Base-by-base conservation (phyloP, 1,139 yeast genomes). In the Williopsis jadinii region DNA sequence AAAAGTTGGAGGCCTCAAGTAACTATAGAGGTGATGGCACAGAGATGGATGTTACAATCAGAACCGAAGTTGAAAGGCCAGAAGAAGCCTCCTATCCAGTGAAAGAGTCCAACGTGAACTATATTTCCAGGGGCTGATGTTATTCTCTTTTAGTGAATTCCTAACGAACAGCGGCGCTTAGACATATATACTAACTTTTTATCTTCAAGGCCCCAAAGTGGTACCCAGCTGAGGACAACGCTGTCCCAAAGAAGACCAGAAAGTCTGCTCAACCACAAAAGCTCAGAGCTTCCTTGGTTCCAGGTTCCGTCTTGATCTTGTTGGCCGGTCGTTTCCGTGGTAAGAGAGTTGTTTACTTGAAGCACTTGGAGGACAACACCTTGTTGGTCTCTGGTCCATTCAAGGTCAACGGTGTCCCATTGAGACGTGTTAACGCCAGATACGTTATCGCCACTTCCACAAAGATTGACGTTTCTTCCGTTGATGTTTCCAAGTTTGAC, bases 281-380 rank as follows among this genome's bases (percentile, higher is more conserved):
- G 76, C 81, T 92, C 73, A 92, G 97, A 74, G 80, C 95, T 66
- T 85, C 97, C 56, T 80, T 92, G 67, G 95, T 86, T 60, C 97
- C 97, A 73, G 98, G 98, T 72, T 85, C 98, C 67, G 97, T 92
- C 62, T 80, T 92, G 71, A 92, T 92, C 73, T 80, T 92, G 71
- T 83, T 94, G 72, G 97, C 98, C 66, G 98, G 99, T 71, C 90
- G 97, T 77, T 92, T 88, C 95, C 86, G 98, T 77, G 99, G 99
- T 71, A 94, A 92, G 88, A 92, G 99, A 79, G 98, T 92, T 64
- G 97, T 92, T 55, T 86, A 84, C 88, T 84, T 92, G 71, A 92
- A 92, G 85, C 76, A 84, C 75, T 82, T 94, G 70, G 97, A 88
- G 77, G 98, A 94, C 83, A 87, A 86, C 90, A 92, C 97, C 58